phyloP scores from a whole-genome alignment of 495 filamentous ascomycete species.

The Aspergillus heteromorphus region DNA sequence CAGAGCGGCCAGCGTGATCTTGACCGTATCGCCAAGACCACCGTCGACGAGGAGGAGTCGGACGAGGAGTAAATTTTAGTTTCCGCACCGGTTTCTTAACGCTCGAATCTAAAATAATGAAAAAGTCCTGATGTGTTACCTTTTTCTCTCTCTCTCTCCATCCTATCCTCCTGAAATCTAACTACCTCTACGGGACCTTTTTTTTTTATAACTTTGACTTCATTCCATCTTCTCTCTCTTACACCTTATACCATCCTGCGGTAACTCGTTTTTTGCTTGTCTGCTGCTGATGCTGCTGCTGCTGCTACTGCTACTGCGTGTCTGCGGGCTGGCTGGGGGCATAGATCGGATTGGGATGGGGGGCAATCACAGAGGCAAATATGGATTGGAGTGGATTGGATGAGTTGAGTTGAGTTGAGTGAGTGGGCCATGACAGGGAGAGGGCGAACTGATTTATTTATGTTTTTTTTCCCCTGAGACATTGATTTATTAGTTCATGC shows the following conservation, averaged over 20 bases:
- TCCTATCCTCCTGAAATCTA: too few species aligned
- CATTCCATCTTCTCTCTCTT: constrained; percentile 6
- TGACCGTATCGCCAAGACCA: constrained; percentile 70
- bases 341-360: background rate
- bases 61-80: constrained; percentile 46
- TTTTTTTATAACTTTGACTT: too few species aligned
- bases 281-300: too few species aligned
- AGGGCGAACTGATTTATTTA: constrained; percentile 16
- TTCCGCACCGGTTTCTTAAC: too few species aligned
- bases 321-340: background rate
- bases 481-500: constrained; percentile 7
- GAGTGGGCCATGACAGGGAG: constrained; percentile 12
- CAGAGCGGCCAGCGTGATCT: constrained; percentile 97
- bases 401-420: too few species aligned
- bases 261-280: constrained; percentile 7
- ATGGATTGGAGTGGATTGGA: constrained; percentile 4
- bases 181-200: constrained; percentile 2
- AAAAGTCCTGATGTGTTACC: constrained; percentile 35
- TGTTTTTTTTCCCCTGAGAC: too few species aligned
- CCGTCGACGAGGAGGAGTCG: constrained; percentile 48
- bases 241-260: background rate
- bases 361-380: background rate
- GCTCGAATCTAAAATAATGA: constrained; percentile 26
- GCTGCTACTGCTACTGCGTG: background rate
- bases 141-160: constrained; percentile 19